Percentiles rank a stretch among this genome's conserved stretches.
Conservation (phyloP, 352 stramenopile species). For the Phytophthora cryptogea region DNA sequence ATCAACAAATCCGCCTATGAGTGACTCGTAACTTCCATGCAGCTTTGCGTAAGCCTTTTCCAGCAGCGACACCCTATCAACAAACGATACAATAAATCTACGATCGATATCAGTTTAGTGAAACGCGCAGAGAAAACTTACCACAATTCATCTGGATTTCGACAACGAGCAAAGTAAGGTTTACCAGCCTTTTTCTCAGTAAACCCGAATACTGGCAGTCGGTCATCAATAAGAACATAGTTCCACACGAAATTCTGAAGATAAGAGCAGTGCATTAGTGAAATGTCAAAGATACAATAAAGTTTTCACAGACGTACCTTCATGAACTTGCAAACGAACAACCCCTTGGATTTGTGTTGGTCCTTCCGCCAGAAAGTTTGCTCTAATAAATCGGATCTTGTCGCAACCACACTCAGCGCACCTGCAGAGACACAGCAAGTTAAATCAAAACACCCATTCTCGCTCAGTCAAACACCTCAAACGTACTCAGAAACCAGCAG, state of each 20-base stretch:
- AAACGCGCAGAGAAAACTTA: conserved; percentile 24
- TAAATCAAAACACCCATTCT: conserved; percentile 1
- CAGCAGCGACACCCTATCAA: conserved; percentile 77
- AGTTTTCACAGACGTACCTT: conserved; percentile 45
- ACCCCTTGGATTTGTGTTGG: conserved; percentile 71
- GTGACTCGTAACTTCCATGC: conserved; percentile 85
- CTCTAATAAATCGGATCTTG: conserved; percentile 73
- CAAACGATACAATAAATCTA: not conserved
- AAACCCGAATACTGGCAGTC: conserved; percentile 85
- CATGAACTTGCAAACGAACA: conserved; percentile 93
- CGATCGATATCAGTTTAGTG: not conserved
- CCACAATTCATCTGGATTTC: conserved; percentile 89
- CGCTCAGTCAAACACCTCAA: not conserved
- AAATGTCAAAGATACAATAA: not conserved
- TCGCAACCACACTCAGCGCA: conserved; percentile 88
- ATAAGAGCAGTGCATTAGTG: not conserved
- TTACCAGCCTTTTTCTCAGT: conserved; percentile 80
- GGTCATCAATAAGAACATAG: conserved; percentile 93
- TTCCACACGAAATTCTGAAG: conserved; percentile 87
- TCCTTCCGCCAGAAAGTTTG: conserved; percentile 82
- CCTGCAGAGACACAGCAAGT: conserved; percentile 35
- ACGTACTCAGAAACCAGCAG: conserved; percentile 92
- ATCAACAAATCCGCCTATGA: conserved; percentile 92
- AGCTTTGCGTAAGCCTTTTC: conserved; percentile 95
- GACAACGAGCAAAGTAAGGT: conserved; percentile 83